These are phyloP conservation scores for Zasmidium angulare DNA, from an alignment of 2,329 filamentous ascomycete genomes.

Conservation along the genomic window DNA sequence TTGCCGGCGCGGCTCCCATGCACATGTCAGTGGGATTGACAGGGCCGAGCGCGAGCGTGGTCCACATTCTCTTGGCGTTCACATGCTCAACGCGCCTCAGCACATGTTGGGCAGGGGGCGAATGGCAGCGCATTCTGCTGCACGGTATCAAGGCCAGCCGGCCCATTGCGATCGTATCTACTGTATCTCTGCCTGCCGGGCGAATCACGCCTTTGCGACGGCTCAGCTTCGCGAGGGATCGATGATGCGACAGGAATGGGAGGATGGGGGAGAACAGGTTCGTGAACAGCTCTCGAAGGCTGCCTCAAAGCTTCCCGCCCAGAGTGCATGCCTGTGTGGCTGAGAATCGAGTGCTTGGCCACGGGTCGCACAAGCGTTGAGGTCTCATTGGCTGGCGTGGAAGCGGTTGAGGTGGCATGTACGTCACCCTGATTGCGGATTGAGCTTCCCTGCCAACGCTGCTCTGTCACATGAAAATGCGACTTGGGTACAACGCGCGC, in stretches of 20 bases:
- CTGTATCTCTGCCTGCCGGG: constrained; percentile 2
- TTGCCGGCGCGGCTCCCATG: constrained; percentile 3
- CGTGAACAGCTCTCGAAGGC: neutral
- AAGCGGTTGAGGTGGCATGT: neutral
- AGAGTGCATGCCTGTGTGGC: neutral
- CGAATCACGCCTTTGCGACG: neutral
- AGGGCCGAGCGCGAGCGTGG: neutral
- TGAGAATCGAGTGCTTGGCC: neutral
- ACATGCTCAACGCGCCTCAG: neutral
- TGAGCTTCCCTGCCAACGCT: neutral
- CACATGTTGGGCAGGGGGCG: neutral
- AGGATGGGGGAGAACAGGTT: neutral
- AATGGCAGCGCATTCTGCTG: neutral
- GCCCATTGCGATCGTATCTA: constrained; percentile 2
- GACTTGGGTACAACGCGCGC: neutral
- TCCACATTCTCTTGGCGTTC: neutral
- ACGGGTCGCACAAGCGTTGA: neutral
- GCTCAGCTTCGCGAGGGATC: neutral
- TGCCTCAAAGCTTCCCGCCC: neutral
- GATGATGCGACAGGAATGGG: too few species aligned
- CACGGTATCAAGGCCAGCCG: neutral
- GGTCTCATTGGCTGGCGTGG: neutral
- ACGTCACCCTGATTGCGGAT: neutral
- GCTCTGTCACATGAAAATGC: constrained; percentile 7
- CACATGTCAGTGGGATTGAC: constrained; percentile 10